Evolutionary conservation across 495 filamentous ascomycete genomes (phyloP).

Genomic region (Polyplosphaeria fusca): DNA sequence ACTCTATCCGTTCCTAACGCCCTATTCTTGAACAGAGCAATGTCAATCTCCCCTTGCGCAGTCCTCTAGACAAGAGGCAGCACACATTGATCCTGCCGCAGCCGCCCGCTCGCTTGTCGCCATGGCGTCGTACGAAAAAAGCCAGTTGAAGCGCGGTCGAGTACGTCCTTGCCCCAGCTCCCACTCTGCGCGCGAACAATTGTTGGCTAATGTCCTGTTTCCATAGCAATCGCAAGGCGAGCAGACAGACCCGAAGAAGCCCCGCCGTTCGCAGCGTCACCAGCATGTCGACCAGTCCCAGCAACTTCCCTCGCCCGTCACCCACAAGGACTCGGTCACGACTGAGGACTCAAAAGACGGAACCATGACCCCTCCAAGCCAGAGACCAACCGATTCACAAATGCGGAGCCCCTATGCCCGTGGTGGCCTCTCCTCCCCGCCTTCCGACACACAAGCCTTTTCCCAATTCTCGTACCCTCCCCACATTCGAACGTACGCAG

Average conservation of each 20-base stretch:
- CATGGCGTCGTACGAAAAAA: constrained; percentile 34
- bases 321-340: constrained; percentile 59
- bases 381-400: constrained; percentile 51
- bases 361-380: constrained; percentile 69
- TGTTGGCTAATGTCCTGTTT: constrained; percentile 12
- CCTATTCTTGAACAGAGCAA: constrained; percentile 13
- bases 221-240: constrained; percentile 32
- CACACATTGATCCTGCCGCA: neutral
- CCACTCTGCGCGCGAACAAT: neutral
- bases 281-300: constrained; percentile 58
- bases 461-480: constrained; percentile 80
- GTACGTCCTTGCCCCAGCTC: constrained; percentile 21
- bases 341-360: constrained; percentile 62
- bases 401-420: constrained; percentile 49
- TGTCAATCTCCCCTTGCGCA: neutral
- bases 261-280: constrained; percentile 61
- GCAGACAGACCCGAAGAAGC: constrained; percentile 54
- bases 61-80: neutral
- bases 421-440: constrained; percentile 66
- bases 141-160: constrained; percentile 40
- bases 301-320: constrained; percentile 81
- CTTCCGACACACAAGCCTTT: constrained; percentile 61
- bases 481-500: constrained; percentile 70
- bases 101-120: neutral
- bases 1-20: neutral